Evolutionary conservation across 345 rosid genomes (phyloP), one percentile per base, ranked within the genome.

Genomic region (Alliaria petiolata): DNA sequence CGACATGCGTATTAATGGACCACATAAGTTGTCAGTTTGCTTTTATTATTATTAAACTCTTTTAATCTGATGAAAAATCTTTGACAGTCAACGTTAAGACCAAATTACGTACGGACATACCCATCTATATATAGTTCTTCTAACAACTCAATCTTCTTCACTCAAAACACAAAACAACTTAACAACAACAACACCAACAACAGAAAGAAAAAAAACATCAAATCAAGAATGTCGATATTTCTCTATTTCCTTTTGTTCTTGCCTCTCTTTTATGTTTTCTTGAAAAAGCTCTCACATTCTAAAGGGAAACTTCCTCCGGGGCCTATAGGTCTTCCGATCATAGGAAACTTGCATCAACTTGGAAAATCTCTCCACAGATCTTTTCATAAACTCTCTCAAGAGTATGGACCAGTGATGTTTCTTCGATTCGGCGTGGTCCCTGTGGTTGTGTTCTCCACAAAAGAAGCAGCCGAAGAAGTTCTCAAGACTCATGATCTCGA

Each of bases 331-430:
- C 77, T 86, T 28, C 87, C 86, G 5, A 7, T 86, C n/a, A 2
- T 82, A 1, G 83, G 85, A 15, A 83, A 81, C 80, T 72, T 85
- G 20, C 84, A 80, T 54, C 82, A 73, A 34, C 79, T 85, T 1
- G 84, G 83, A 28, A 69, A 50, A 13, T 54, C 73, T 42, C 25
- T 51, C 9, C 85, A 83, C 53, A 75, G 52, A 50, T 44, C 76
- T 33, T 71, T 81, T 6, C 47, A 57, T 30, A 53, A 70, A 3
- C 75, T 85, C 14, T 74, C 90, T 46, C 60, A 53, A 22, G 66
- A 80, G 36, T 74, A 88, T 4, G 90, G 88, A 8, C 83, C 80
- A 0, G 81, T 84, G 58, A 67, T 86, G 85, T 71, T 55, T 46
- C 62, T 86, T 11, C 76, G 30, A 3, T 74, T 83, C 0, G 89